Conservation (phyloP, 305 asterid species). For the Fraxinus nigra region DNA sequence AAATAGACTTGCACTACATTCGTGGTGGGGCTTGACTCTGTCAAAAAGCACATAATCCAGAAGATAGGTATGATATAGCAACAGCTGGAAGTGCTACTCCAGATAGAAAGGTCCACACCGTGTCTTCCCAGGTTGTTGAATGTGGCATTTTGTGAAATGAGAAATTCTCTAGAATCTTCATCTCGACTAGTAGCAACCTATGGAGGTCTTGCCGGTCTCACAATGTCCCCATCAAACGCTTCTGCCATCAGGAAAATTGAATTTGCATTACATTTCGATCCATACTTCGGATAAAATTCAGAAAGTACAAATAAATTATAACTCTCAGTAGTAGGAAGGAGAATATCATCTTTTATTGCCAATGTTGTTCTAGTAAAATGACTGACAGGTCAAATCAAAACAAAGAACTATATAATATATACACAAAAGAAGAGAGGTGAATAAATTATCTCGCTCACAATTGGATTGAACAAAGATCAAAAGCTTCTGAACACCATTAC, state of each 20-base stretch:
- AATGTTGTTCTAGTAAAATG: not conserved
- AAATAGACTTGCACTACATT: slow-evolving; percentile 47
- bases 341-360: not conserved
- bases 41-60: slow-evolving; percentile 19
- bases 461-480: not conserved
- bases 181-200: slow-evolving; percentile 24
- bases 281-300: not conserved
- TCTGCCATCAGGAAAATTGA: slow-evolving; percentile 34
- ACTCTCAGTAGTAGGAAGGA: not conserved
- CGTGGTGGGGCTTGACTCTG: slow-evolving; percentile 40
- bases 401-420: not conserved
- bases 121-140: slow-evolving; percentile 20
- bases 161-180: slow-evolving; percentile 9
- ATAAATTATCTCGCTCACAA: not conserved
- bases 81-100: slow-evolving; percentile 34
- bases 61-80: slow-evolving; percentile 15
- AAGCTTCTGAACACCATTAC: not conserved
- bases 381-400: not conserved
- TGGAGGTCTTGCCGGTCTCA: slow-evolving; percentile 27
- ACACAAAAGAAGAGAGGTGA: not conserved
- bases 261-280: slow-evolving; percentile 9
- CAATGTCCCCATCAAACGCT: slow-evolving; percentile 38
- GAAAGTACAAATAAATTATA: not conserved
- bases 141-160: slow-evolving; percentile 3
- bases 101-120: slow-evolving; percentile 27